phyloP scores from a whole-genome alignment of 1,284 basidiomycete genomes.

The Puccinia hordei region DNA sequence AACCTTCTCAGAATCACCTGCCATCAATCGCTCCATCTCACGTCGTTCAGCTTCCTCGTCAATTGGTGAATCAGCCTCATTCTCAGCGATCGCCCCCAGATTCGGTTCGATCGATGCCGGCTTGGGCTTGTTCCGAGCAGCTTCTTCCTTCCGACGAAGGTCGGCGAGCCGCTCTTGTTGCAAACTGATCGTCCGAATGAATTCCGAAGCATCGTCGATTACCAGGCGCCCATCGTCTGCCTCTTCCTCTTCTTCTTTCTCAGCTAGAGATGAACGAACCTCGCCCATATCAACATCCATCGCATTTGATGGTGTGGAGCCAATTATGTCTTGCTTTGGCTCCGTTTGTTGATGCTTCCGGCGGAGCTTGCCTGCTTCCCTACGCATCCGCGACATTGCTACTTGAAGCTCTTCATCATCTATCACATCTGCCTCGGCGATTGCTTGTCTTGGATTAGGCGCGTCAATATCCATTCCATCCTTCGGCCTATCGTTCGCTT shows the following conservation, averaged over 20 bases:
- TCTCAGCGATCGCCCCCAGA: slow-evolving; percentile 5
- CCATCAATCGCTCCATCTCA: slow-evolving; percentile 48
- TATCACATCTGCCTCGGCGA: slow-evolving; percentile 81
- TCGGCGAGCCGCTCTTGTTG: slow-evolving; percentile 59
- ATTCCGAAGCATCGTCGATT: slow-evolving; percentile 96
- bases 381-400: slow-evolving; percentile 79
- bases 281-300: slow-evolving; percentile 9
- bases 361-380: slow-evolving; percentile 61
- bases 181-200: slow-evolving; percentile 81
- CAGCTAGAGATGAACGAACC: slow-evolving; percentile 1
- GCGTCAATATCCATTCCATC: slow-evolving; percentile 45
- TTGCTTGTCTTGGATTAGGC: slow-evolving; percentile 3
- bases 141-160: slow-evolving; percentile 54
- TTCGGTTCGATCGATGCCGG: slow-evolving; percentile 58
- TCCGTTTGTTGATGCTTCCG: slow-evolving; percentile 61
- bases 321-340: slow-evolving; percentile 64
- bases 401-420: slow-evolving; percentile 98
- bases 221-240: slow-evolving; percentile 64
- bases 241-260: slow-evolving; percentile 13
- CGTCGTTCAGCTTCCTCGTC: slow-evolving; percentile 42
- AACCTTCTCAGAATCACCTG: slow-evolving; percentile 18
- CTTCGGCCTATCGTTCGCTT: slow-evolving; percentile 6
- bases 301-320: slow-evolving; percentile 14
- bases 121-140: slow-evolving; percentile 66
- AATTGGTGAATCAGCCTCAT: slow-evolving; percentile 23